A percentile compares a stretch with the other conserved stretches of the same genome.
Conservation (phyloP, 169 alveolate species). For the Fabrea salina region DNA sequence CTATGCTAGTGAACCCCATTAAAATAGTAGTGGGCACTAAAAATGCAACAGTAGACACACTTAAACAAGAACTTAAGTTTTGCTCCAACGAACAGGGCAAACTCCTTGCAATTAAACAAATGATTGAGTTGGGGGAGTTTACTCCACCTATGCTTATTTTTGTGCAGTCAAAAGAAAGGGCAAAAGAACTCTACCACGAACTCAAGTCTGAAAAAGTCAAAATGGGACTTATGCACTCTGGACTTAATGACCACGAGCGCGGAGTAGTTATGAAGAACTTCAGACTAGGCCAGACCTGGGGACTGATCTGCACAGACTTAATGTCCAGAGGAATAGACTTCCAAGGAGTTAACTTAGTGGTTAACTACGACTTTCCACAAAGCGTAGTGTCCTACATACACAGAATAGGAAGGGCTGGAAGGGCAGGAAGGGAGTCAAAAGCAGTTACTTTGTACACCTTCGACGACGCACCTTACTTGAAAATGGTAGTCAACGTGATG, state of each 20-base stretch:
- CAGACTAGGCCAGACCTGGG: conserved; percentile 82
- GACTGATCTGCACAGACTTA: conserved; percentile 93
- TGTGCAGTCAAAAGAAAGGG: conserved; percentile 68
- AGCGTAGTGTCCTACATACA: conserved; percentile 92
- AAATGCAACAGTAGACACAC: conserved; percentile 57
- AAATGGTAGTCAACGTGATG: conserved; percentile 75
- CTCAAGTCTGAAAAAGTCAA: conserved; percentile 56
- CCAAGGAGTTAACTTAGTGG: conserved; percentile 91
- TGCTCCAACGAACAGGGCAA: conserved; percentile 79
- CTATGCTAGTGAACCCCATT: conserved; percentile 54
- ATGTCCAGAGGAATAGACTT: conserved; percentile 98
- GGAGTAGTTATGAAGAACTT: conserved; percentile 57
- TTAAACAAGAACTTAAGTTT: conserved; percentile 65
- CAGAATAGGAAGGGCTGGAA: conserved; percentile 99
- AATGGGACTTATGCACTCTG: conserved; percentile 65
- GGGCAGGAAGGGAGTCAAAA: conserved; percentile 91
- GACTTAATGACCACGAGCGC: conserved; percentile 58
- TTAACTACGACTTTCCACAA: conserved; percentile 96
- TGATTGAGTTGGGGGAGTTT: conserved; percentile 47
- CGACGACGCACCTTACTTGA: conserved; percentile 75
- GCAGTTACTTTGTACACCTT: conserved; percentile 88
- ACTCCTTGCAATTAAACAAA: conserved; percentile 58
- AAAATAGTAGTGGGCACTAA: conserved; percentile 75
- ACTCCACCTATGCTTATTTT: conserved; percentile 78
- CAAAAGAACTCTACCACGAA: conserved; percentile 66